These are phyloP conservation scores for Fusarium chaquense DNA, from an alignment of 2,329 filamentous ascomycete species.

Conservation along the genomic window DNA sequence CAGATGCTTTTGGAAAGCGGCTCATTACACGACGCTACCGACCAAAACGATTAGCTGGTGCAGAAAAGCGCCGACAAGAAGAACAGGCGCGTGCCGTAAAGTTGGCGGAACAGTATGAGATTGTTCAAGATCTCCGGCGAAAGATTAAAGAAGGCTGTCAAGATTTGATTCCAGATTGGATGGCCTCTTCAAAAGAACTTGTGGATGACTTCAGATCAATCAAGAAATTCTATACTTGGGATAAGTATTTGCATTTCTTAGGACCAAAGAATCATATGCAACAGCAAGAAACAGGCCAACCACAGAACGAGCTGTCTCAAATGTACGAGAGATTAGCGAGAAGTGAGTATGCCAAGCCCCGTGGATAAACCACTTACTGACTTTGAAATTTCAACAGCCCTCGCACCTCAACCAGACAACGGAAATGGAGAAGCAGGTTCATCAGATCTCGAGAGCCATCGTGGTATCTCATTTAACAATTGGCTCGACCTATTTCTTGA, in stretches of 20 bases:
- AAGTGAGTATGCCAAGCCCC: slow-evolving; percentile 55
- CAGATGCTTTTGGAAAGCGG: slow-evolving; percentile 33
- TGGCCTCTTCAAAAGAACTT: slow-evolving; percentile 69
- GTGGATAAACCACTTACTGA: slow-evolving; percentile 6
- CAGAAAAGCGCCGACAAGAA: slow-evolving; percentile 59
- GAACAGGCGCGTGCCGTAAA: slow-evolving; percentile 58
- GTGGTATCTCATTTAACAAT: slow-evolving; percentile 81
- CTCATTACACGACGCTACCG: slow-evolving; percentile 57
- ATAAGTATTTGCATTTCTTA: slow-evolving; percentile 71
- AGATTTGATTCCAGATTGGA: slow-evolving; percentile 65
- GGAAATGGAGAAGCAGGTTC: slow-evolving; percentile 42
- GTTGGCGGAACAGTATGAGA: slow-evolving; percentile 57
- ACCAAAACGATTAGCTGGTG: slow-evolving; percentile 60
- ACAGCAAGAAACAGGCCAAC: slow-evolving; percentile 39
- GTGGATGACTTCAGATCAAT: slow-evolving; percentile 73
- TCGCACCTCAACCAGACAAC: slow-evolving; percentile 50
- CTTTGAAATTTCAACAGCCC: slow-evolving; percentile 44
- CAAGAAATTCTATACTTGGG: slow-evolving; percentile 74
- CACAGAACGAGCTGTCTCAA: slow-evolving; percentile 62
- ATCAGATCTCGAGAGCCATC: slow-evolving; percentile 65
- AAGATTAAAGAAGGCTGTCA: slow-evolving; percentile 57
- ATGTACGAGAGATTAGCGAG: slow-evolving; percentile 68
- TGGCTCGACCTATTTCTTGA: slow-evolving; percentile 95
- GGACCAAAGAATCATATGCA: slow-evolving; percentile 52
- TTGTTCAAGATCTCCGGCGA: slow-evolving; percentile 58